Base-by-base conservation (phyloP, 2,329 filamentous ascomycete species). In the Ceratocystis colombiana region DNA sequence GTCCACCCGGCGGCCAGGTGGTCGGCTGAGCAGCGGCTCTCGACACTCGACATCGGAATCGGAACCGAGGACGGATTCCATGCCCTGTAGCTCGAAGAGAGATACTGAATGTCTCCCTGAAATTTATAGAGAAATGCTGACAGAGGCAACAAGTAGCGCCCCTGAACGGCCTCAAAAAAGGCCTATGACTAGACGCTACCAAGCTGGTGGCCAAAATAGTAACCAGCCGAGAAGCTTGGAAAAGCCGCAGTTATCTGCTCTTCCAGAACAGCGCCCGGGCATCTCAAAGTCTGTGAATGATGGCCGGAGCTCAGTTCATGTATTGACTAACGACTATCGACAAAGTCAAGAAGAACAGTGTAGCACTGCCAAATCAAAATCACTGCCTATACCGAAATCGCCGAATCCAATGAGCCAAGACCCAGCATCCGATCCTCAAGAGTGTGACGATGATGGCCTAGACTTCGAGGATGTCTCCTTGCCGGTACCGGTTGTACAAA, bases 401-500 rank as follows among this genome's bases (percentile, higher is more conserved):
- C n/a, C 12, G 8, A 30, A 30, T 22, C 33, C 59, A 22, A 17
- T 20, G 7, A 6, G 10, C 33, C 15, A 17, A 22, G n/a, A 17
- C 5, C 28, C 8, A 0, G 53, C 5, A 37, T 2, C n/a, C 6
- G 53, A 50, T 28, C 25, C 1, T 15, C 71, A 73, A 0, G 75
- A 74, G 1, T 75, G 74, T 1, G 74, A 77, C 0, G 76, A 78
- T 2, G 77, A 79, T 2, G 74, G 76, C 12, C 66, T 79, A 25
- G 76, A 80, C 55, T 82, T 83, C 69, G 77, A 82, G 68, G 80
- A 83, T 70, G 79, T 83, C 1, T 70, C 73, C 3, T 70, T 82
- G 2, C 81, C 81, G 0, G 69, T 74, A 15, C 76, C 80, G 0
- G 81, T 77, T 0, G 70, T 82, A 20, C 81, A 84, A 70, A 84